Base-by-base conservation (phyloP, 768 basidiomycete species). In the Auricularia heimuer region DNA sequence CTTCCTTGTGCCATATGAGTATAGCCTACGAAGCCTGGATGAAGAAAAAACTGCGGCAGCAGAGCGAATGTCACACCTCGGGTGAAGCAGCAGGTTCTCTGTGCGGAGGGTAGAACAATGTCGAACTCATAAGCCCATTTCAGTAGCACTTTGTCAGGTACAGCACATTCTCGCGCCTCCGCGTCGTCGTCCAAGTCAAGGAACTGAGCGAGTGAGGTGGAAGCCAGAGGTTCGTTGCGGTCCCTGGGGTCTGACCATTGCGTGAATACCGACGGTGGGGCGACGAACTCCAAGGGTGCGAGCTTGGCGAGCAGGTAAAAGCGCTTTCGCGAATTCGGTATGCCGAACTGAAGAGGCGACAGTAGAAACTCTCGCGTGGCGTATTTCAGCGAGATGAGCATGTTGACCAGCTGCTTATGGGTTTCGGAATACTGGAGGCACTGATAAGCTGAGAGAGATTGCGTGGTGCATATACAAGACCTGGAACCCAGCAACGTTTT, bases 401-500 rank as follows among this genome's bases (percentile, higher is more conserved):
- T 80, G 16, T 78, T 76, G 0, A 87, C 68, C n/a, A 90, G 75
- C 7, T 80, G 75, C 65, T 76, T 72, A 51, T 88, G 82, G 3
- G 89, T 90, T 33, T 73, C 81, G 1, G 90, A 92, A 7, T 77
- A 76, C 90, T 93, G 72, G 62, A 18, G 58, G 39, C 39, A 42
- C 8, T 8, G 11, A 63, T 21, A 11, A 67, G 65, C 11, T 29
- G 29, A 29, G 29, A 29, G 29, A 29, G 29, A 29, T 29, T 29
- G 29, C 29, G 2, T 29, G 29, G 29, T 29, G 29, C 29, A 29
- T 29, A 29, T 37, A 11, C 10, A 56, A 29, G 35, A 89, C 90
- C 84, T 90, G 88, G 68, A 92, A 92, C 7, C 89, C 90, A 10
- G 85, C 88, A 3, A 93, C 91, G 68, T 92, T 92, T 71, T 92